These are phyloP conservation scores for Catunica adiposa DNA, from an alignment of 2,329 filamentous ascomycete genomes.

Conservation along the genomic window DNA sequence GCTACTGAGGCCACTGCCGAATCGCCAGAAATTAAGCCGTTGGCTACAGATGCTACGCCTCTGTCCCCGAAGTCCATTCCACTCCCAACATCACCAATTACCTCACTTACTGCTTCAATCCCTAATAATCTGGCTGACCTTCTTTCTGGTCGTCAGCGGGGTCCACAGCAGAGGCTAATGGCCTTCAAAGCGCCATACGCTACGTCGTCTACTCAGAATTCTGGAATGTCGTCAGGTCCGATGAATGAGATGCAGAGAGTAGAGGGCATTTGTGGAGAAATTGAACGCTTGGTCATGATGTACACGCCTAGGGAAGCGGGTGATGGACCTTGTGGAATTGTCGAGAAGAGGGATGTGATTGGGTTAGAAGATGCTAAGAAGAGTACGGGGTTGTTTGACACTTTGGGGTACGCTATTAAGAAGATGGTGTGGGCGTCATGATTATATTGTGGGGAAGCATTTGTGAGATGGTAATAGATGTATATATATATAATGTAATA, in stretches of 20 bases:
- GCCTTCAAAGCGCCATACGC: constrained; percentile 40
- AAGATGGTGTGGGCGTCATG: constrained; percentile 68
- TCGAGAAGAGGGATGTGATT: constrained; percentile 56
- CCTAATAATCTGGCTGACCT: constrained; percentile 26
- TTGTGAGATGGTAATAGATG: constrained; percentile 1
- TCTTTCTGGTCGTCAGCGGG: constrained; percentile 24
- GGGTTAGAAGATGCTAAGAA: constrained; percentile 69
- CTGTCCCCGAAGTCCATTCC: neutral
- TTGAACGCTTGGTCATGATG: constrained; percentile 47
- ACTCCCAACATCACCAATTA: constrained; percentile 5
- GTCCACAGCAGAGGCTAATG: constrained; percentile 26
- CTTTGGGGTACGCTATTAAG: constrained; percentile 78
- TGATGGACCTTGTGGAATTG: constrained; percentile 29
- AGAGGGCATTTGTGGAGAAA: constrained; percentile 55
- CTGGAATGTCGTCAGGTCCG: constrained; percentile 27
- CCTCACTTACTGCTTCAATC: constrained; percentile 16
- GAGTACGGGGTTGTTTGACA: constrained; percentile 73
- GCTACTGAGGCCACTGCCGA: too few relatives aligned
- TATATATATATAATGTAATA: constrained; percentile 14
- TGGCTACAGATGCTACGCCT: neutral
- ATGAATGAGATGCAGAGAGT: constrained; percentile 38
- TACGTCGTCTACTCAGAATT: constrained; percentile 36
- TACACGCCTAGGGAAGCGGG: constrained; percentile 25
- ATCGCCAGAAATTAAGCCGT: too few relatives aligned
- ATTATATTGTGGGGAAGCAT: neutral